Percentiles rank a stretch among this genome's conserved stretches.
phyloP scores from a whole-genome alignment of 2,329 filamentous ascomycete genomes.

The Fusarium lateritium region DNA sequence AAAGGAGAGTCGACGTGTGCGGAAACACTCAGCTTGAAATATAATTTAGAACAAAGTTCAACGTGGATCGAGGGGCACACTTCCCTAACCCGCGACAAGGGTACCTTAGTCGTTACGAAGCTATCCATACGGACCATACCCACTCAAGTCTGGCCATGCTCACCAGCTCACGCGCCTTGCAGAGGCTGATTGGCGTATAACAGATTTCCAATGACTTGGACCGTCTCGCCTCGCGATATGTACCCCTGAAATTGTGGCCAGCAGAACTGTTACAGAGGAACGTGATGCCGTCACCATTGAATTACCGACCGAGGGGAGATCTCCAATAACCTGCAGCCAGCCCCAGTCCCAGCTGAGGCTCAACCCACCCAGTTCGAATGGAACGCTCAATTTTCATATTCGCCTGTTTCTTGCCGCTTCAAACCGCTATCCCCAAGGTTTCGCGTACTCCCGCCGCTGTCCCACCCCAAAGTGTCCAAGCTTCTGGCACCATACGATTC shows the following conservation, averaged over 20 bases:
- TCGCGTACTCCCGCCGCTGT: neutral
- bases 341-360: conserved; percentile 26
- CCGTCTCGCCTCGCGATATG: conserved; percentile 29
- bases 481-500: conserved; percentile 23
- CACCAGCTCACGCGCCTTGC: conserved; percentile 33
- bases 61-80: conserved; percentile 38
- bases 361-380: conserved; percentile 11
- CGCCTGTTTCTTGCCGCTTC: conserved; percentile 11
- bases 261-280: conserved; percentile 19
- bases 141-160: conserved; percentile 41
- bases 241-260: conserved; percentile 31
- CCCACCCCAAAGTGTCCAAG: conserved; percentile 14
- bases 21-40: conserved; percentile 35
- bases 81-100: conserved; percentile 43
- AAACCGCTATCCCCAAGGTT: neutral
- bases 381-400: neutral
- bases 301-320: conserved; percentile 23
- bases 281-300: conserved; percentile 25
- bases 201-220: conserved; percentile 39
- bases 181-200: conserved; percentile 44
- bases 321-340: conserved; percentile 28
- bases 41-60: conserved; percentile 26
- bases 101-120: conserved; percentile 38
- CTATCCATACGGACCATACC: conserved; percentile 32
- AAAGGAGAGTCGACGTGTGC: conserved; percentile 13